Conservation (phyloP, 1,139 yeast genomes). For the Barnettozyma hawaiiensis region DNA sequence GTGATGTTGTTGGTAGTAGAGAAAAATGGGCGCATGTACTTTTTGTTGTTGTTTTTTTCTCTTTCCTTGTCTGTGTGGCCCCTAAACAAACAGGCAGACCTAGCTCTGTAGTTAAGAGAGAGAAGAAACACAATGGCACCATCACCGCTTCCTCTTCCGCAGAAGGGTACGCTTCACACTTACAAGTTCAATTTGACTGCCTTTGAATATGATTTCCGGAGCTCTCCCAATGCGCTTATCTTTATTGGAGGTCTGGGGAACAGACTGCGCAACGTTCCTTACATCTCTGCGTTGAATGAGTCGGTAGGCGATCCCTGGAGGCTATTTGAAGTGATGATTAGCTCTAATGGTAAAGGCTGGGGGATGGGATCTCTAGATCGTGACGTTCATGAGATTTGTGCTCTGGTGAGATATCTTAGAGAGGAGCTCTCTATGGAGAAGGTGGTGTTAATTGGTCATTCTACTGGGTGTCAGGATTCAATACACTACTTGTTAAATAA, state of each 20-base stretch:
- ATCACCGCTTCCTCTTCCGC: background rate
- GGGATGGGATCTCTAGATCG: conserved; percentile 62
- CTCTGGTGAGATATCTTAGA: conserved; percentile 51
- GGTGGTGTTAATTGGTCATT: conserved; percentile 71
- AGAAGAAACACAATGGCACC: background rate
- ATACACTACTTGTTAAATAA: conserved; percentile 46
- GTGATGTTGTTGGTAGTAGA: too few species aligned
- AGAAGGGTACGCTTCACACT: conserved; percentile 15
- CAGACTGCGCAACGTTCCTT: conserved; percentile 70
- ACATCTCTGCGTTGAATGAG: conserved; percentile 47
- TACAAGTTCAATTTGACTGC: conserved; percentile 23
- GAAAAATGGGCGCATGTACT: too few species aligned
- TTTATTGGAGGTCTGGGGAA: conserved; percentile 77
- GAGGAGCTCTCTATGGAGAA: conserved; percentile 34
- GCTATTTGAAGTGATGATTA: conserved; percentile 53
- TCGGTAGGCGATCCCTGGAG: conserved; percentile 49
- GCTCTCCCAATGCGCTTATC: conserved; percentile 36
- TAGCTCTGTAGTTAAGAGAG: too few species aligned
- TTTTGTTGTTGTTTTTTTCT: too few species aligned
- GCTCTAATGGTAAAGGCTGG: conserved; percentile 69
- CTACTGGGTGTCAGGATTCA: conserved; percentile 80
- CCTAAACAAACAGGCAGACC: too few species aligned
- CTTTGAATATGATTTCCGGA: conserved; percentile 27
- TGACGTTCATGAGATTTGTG: conserved; percentile 55
- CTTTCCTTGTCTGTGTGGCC: too few species aligned